Evolutionary conservation across 202 grass and related monocot species (phyloP), one percentile per base, ranked within the genome.

Genomic region (Elaeis oleifera): DNA sequence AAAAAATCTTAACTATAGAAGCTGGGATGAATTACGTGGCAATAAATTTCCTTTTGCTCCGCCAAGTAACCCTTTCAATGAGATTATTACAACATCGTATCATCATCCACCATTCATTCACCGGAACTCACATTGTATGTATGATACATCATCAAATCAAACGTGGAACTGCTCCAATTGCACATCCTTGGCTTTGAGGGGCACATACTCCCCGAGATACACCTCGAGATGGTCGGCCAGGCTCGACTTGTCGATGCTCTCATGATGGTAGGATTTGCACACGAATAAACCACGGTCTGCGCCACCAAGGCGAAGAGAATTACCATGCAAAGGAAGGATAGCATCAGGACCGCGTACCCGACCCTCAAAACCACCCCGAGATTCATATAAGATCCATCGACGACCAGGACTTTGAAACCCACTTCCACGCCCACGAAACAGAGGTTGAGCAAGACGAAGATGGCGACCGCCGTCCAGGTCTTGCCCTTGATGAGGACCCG

Each of bases 181-280:
- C 36, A 92, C 76, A 68, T 97, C 92, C 58, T 72, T 85, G 6
- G 87, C 79, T 70, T 77, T 91, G 55, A 97, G 76, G 3, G 88
- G 92, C 24, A 74, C 87, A 11, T 91, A 91, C 21, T 97, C 92
- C 4, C 92, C 84, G 28, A 96, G 76, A 73, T 96, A 91, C 5
- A 88, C 92, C 81, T 97, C 92, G 15, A 97, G 69, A 65, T 97
- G 92, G 51, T 89, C 84, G 14, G 87, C 84, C 76, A 97, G 72
- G 50, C 78, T 85, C 36, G 84, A 69, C 69, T 79, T 90, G 71
- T 97, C 92, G 62, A 97, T 84, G 87, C 84, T 97, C 87, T 97
- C 87, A 4, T 97, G 84, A 77, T 92, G 92, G 51, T 91, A 85
- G 25, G 84, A 86, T 74, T 97, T 97, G 82, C 92, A 97, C 5